phyloP scores from a whole-genome alignment of 306 rosid species.

The Cucumis melo region DNA sequence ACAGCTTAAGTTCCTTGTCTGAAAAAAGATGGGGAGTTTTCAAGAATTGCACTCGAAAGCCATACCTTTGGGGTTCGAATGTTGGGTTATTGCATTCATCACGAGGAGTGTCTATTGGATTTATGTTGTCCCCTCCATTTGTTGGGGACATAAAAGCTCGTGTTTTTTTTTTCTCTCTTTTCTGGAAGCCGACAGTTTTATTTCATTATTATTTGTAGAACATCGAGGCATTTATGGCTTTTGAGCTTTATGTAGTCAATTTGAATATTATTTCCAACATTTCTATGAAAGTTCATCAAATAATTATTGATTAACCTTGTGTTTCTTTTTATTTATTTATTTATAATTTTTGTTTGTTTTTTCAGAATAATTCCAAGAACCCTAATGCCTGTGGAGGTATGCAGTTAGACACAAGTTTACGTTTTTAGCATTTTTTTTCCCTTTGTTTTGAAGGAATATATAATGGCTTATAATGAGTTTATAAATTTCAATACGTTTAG shows the following conservation, averaged over 20 bases:
- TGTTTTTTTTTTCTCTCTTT: neutral
- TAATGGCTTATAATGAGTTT: neutral
- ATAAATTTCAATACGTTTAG: slow-evolving; percentile 18
- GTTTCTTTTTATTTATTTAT: neutral
- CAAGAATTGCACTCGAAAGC: neutral
- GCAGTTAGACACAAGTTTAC: neutral
- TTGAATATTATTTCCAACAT: neutral
- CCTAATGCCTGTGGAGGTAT: slow-evolving; percentile 90
- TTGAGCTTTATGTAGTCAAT: neutral
- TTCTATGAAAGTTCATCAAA: neutral
- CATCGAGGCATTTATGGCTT: neutral
- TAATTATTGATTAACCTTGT: neutral
- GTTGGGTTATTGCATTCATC: neutral
- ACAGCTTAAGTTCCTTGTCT: neutral
- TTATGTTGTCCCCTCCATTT: neutral
- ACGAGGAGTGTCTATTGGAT: neutral
- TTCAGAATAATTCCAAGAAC: slow-evolving; percentile 84
- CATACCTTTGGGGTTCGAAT: neutral
- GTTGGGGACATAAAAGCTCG: neutral
- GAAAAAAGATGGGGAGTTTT: neutral
- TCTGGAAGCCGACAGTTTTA: neutral
- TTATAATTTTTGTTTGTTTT: slow-evolving; percentile 1
- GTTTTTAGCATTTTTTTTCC: neutral
- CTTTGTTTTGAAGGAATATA: neutral
- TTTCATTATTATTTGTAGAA: neutral